These are phyloP conservation scores for Protea cynaroides DNA, from an alignment of 164 flowering plant genomes.

Conservation along the genomic window DNA sequence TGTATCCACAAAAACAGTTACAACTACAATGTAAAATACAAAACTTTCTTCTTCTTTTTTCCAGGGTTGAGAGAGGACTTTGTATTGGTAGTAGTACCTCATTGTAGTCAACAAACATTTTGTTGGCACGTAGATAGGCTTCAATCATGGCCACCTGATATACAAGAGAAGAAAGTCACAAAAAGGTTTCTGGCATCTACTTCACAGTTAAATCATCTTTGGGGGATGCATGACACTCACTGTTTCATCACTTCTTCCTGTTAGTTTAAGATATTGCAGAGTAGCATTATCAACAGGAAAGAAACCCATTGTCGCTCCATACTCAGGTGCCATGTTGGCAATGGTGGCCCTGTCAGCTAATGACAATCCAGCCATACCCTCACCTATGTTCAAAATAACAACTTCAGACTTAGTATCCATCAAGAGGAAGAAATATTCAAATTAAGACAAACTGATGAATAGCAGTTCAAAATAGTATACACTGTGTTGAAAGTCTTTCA, in stretches of 20 bases:
- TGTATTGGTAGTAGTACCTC: conserved; percentile 34
- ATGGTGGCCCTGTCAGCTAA: conserved; percentile 56
- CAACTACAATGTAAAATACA: not conserved
- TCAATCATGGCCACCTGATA: conserved; percentile 67
- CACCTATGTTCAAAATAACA: conserved; percentile 35
- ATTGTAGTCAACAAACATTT: conserved; percentile 79
- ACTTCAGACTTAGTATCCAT: not conserved
- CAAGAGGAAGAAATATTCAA: no score
- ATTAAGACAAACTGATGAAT: not conserved
- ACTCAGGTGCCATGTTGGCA: conserved; percentile 34
- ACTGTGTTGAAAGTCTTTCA: not conserved
- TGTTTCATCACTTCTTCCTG: conserved; percentile 54
- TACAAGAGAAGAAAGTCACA: conserved; percentile 1
- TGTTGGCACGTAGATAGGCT: conserved; percentile 72
- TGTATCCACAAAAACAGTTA: conserved; percentile 20
- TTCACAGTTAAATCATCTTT: not conserved
- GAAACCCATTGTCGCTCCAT: conserved; percentile 20
- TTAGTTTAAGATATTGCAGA: conserved; percentile 5
- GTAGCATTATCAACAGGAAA: conserved; percentile 8
- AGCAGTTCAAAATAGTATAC: not conserved
- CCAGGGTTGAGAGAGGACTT: not conserved
- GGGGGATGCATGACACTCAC: conserved; percentile 27
- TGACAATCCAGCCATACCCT: conserved; percentile 73
- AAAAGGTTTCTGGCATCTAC: no score
- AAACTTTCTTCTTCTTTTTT: not conserved